A percentile compares a stretch with the other conserved stretches of the same genome.
Evolutionary conservation across 805 yeast genomes (phyloP).

Genomic region (Torulaspora gathmanii): DNA sequence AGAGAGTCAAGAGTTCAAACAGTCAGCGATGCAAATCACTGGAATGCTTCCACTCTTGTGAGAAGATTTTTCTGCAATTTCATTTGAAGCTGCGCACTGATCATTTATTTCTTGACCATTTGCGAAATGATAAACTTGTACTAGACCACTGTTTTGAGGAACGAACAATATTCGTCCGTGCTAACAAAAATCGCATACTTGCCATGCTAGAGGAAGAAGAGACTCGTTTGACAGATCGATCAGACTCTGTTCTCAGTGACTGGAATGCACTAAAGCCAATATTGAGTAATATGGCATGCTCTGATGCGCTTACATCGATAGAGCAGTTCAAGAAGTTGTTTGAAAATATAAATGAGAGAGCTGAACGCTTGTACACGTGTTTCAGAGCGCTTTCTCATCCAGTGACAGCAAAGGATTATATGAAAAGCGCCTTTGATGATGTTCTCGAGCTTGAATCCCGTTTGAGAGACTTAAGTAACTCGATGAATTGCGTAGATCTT

Average conservation of each 20-base stretch:
- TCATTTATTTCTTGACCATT: constrained; percentile 62
- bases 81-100: constrained; percentile 46
- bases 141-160: constrained; percentile 38
- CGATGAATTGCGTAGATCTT: constrained; percentile 8
- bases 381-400: constrained; percentile 36
- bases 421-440: constrained; percentile 7
- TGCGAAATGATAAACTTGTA: constrained; percentile 46
- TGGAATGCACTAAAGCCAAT: constrained; percentile 41
- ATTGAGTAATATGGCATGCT: neutral
- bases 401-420: constrained; percentile 16
- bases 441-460: constrained; percentile 7
- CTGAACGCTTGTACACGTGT: constrained; percentile 23
- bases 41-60: constrained; percentile 30
- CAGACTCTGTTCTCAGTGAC: constrained; percentile 32
- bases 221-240: constrained; percentile 34
- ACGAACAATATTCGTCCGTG: constrained; percentile 39
- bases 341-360: constrained; percentile 22
- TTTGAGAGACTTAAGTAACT: constrained; percentile 9
- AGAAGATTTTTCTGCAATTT: constrained; percentile 28
- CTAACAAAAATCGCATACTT: constrained; percentile 41
- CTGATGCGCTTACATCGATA: constrained; percentile 37
- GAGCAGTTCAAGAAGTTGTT: constrained; percentile 31
- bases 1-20: constrained; percentile 26
- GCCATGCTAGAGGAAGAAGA: constrained; percentile 43
- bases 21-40: constrained; percentile 25